Base-by-base conservation (phyloP, 164 flowering plant genomes). In the Platanus orientalis region DNA sequence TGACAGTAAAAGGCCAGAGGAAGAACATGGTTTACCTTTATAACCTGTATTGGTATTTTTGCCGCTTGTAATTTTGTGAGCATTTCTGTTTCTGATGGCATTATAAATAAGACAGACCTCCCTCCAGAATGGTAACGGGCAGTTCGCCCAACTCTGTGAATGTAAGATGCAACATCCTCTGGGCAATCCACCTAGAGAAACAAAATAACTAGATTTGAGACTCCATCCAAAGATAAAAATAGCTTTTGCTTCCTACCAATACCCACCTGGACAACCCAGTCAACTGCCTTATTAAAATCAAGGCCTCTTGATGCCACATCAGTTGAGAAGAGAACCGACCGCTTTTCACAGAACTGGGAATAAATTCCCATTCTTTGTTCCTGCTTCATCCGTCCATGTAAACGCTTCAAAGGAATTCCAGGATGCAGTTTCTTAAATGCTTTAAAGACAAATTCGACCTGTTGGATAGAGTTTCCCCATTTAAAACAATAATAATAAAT, bases 81-180 rank as follows among this genome's bases (percentile, higher is more conserved):
- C 90, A 95, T 88, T 67, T 84, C 75, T 69, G 73, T 73, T 64
- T 95, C 97, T 9, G 97, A 83, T 16, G 97, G 97, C 62, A 60
- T 47, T 57, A 95, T 66, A 69, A 95, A 95, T 64, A 95, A 72
- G 66, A 95, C 69, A 6, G 97, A 85, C 60, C 68, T 82, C 58
- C 99, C 99, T 39, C 73, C 78, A 64, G 97, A 72, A 26, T 62
- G 49, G 74, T 83, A 86, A 30, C 99, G 90, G 64, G 97, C 99
- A 63, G 97, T 92, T 17, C 97, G 88, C 20, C 99, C 99, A 67
- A 90, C 99, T 75, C 99, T 76, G 64, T 95, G 99, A 62, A 95
- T 90, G 78, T 95, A 95, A 47, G 87, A 69, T 60, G 82, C 89
- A 65, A 81, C 89, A 78, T 92, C 83, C 48, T 88, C 93, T 7